phyloP scores from a whole-genome alignment of 1,139 yeast genomes.

The Chernovozyma sophiae-reginae region DNA sequence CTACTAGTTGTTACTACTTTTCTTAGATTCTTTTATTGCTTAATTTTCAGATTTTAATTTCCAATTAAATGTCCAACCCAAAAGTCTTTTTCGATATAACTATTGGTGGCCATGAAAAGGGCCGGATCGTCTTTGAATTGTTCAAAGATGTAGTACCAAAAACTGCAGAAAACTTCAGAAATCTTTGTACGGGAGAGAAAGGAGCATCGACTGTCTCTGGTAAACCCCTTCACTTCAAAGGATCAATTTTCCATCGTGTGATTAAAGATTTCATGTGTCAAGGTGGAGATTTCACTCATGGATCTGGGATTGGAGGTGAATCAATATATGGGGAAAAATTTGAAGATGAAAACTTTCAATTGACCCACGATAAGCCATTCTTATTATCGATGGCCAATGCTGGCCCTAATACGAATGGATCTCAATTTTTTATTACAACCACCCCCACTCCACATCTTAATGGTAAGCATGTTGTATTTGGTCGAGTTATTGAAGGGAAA shows the following conservation, averaged over 20 bases:
- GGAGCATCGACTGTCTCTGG: constrained; percentile 61
- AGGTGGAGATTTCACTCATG: constrained; percentile 94
- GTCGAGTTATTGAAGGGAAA: constrained; percentile 80
- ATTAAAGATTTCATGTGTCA: constrained; percentile 91
- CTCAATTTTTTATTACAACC: constrained; percentile 91
- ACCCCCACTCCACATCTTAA: constrained; percentile 81
- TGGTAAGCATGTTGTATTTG: constrained; percentile 96
- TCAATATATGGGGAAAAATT: constrained; percentile 94
- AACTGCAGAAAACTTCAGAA: constrained; percentile 90
- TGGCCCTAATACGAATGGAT: constrained; percentile 93
- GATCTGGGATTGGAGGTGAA: constrained; percentile 91
- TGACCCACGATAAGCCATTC: constrained; percentile 79
- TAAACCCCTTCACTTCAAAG: constrained; percentile 68
- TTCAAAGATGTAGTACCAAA: constrained; percentile 82
- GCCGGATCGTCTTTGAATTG: constrained; percentile 73
- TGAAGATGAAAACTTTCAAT: constrained; percentile 83
- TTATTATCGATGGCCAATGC: constrained; percentile 95
- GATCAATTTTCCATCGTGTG: constrained; percentile 85
- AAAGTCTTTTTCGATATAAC: constrained; percentile 75
- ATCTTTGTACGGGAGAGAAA: constrained; percentile 85
- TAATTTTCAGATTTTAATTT: not conserved
- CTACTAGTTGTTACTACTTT: too few relatives aligned
- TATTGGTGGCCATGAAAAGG: constrained; percentile 60
- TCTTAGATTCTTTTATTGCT: not conserved
- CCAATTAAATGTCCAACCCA: constrained; percentile 18